Percentiles rank a stretch among this genome's conserved stretches.
phyloP scores from a whole-genome alignment of 805 yeast species.

The Candida ipomoeae region DNA sequence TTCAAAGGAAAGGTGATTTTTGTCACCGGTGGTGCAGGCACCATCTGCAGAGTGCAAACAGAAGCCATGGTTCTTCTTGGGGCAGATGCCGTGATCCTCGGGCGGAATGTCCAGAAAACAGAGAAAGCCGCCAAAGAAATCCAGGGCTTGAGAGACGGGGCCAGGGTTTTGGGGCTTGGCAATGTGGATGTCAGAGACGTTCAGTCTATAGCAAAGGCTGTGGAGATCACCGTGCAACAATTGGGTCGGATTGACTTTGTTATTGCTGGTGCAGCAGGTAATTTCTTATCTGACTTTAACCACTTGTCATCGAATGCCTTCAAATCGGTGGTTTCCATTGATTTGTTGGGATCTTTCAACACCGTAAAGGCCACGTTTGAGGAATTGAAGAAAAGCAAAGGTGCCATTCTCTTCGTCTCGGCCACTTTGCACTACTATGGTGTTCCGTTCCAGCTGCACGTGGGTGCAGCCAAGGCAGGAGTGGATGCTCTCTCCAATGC shows the following conservation, averaged over 20 bases:
- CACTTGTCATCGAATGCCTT: conserved; percentile 81
- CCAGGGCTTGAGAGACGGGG: conserved; percentile 49
- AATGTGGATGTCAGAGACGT: conserved; percentile 76
- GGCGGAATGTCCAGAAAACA: conserved; percentile 69
- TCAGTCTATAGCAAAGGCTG: conserved; percentile 58
- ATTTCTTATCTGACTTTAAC: conserved; percentile 77
- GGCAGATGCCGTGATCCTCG: conserved; percentile 81
- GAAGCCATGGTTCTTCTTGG: conserved; percentile 83
- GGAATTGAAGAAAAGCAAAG: conserved; percentile 61
- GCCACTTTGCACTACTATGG: conserved; percentile 92
- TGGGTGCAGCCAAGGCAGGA: conserved; percentile 95
- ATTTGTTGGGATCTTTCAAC: conserved; percentile 82
- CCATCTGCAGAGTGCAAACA: conserved; percentile 87
- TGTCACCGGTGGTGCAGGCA: conserved; percentile 95
- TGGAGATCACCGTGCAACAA: conserved; percentile 54
- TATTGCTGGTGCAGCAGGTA: conserved; percentile 96
- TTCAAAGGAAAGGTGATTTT: conserved; percentile 84
- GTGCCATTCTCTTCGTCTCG: conserved; percentile 71
- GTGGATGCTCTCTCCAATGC: conserved; percentile 82
- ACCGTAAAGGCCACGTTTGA: conserved; percentile 79
- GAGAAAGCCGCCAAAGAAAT: conserved; percentile 65
- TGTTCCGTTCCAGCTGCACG: conserved; percentile 84
- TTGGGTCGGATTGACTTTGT: conserved; percentile 83
- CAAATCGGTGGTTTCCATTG: conserved; percentile 82
- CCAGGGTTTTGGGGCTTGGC: conserved; percentile 67